These are phyloP conservation scores for Alternaria metachromatica DNA, from an alignment of 2,329 filamentous ascomycete genomes.

Conservation along the genomic window DNA sequence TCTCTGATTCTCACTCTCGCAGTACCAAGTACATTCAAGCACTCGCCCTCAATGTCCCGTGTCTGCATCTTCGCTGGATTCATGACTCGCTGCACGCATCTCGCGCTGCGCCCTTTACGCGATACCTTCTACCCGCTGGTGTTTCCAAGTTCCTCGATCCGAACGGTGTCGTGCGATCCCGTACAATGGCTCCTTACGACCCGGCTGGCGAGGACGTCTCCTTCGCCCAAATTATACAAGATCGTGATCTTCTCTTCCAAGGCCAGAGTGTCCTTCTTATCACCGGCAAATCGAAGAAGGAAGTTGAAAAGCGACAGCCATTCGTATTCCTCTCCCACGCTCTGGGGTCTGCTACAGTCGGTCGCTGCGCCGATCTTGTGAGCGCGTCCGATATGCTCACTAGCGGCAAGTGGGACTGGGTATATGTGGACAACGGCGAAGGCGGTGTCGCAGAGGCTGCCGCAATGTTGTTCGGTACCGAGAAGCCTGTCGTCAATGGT, in stretches of 20 bases:
- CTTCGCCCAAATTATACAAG: conserved; percentile 35
- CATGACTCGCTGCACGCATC: conserved; percentile 70
- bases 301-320: conserved; percentile 68
- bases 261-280: conserved; percentile 75
- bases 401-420: conserved; percentile 72
- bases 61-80: conserved; percentile 83
- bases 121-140: conserved; percentile 86
- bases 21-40: conserved; percentile 95
- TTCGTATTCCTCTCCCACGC: conserved; percentile 83
- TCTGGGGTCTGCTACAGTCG: conserved; percentile 72
- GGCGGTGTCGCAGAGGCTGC: conserved; percentile 62
- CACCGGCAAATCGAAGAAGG: conserved; percentile 67
- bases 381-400: conserved; percentile 68
- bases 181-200: conserved; percentile 68
- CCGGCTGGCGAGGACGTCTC: conserved; percentile 58
- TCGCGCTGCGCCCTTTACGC: conserved; percentile 73
- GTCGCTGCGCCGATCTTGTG: conserved; percentile 68
- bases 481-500: conserved; percentile 15
- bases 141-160: conserved; percentile 74
- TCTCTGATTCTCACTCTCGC: conserved; percentile 84
- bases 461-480: conserved; percentile 55
- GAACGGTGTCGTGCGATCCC: conserved; percentile 74
- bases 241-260: conserved; percentile 67
- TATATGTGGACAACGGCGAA: conserved; percentile 79
- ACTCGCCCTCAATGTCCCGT: conserved; percentile 85